Evolutionary conservation across 495 filamentous ascomycete genomes (phyloP), one percentile per base, ranked within the genome.

Genomic region (Niebla homalea): DNA sequence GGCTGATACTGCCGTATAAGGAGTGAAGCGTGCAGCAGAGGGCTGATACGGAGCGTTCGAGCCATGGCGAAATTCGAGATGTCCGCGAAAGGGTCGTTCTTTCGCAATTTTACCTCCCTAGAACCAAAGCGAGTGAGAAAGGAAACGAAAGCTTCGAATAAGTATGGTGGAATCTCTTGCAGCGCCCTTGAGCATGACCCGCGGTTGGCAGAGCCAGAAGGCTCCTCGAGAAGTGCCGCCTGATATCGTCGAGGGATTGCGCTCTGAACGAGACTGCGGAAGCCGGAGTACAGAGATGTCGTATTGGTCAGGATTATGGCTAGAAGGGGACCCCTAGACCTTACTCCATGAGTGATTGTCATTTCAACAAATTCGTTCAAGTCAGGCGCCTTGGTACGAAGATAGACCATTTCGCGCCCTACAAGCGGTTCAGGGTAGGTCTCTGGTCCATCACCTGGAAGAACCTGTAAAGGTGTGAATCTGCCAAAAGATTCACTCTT

Each of bases 381-480:
- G 0, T 68, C 68, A 2, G 83, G 83, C 15, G 78, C 70, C 39
- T 74, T 70, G 10, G 66, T 69, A 19, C 62, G 64, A 15, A 81
- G 67, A 63, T 80, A 82, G 0, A 79, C 72, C 19, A 74, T 60
- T 47, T 83, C 73, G 10, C 75, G 66, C 18, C 75, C 76, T 15
- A 74, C 81, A 6, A 65, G 59, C 14, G 79, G 76, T 44, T 75
- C 71, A 1, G 76, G 63, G 35, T 70, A 63, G 22, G 79, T 67
- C 60, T 85, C 81, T 47, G 62, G 69, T 3, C 67, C 70, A 60
- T 87, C 83, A 2, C 83, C 83, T 1, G 82, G 73, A 11, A 83
- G 55, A 46, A 66, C 52, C 18, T 21, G 43, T 40, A 49, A 25
- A 40, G 26, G 5, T 20, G 36, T 16, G 5, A 47, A 10, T 16